A percentile compares a stretch with the other conserved stretches of the same genome.
phyloP scores from a whole-genome alignment of 2,329 filamentous ascomycete genomes.

The Erysiphe pulchra region DNA sequence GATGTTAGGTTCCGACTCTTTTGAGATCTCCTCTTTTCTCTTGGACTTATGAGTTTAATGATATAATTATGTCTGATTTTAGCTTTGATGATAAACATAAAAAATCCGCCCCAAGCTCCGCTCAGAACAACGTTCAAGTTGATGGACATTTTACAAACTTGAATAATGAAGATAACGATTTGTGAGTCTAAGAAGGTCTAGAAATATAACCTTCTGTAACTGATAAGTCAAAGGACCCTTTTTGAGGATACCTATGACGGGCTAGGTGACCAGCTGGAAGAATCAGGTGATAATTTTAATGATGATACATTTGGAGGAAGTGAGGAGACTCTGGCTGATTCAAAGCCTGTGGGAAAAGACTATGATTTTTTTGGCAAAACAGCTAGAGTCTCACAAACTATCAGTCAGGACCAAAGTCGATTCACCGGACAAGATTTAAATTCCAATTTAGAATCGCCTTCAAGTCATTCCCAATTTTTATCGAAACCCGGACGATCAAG shows the following conservation, averaged over 20 bases:
- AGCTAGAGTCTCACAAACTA: constrained; percentile 58
- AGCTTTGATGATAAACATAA: constrained; percentile 22
- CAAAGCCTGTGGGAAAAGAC: constrained; percentile 50
- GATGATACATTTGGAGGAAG: constrained; percentile 69
- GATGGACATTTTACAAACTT: constrained; percentile 45
- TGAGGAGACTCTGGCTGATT: constrained; percentile 16
- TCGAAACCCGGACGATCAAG: constrained; percentile 46
- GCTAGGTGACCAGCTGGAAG: constrained; percentile 69
- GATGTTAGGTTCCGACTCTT: no score
- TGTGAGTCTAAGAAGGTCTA: constrained; percentile 8
- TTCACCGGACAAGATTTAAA: constrained; percentile 50
- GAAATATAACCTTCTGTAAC: not conserved
- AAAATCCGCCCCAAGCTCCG: constrained; percentile 49
- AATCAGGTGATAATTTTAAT: constrained; percentile 84
- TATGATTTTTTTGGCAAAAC: constrained; percentile 95
- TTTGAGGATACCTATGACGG: constrained; percentile 98
- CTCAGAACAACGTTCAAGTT: constrained; percentile 65
- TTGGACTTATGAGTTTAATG: no score
- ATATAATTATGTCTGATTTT: no score
- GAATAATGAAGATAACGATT: constrained; percentile 23
- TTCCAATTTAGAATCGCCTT: constrained; percentile 19
- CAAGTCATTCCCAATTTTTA: constrained; percentile 17
- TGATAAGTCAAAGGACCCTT: constrained; percentile 29
- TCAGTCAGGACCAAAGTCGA: constrained; percentile 75
- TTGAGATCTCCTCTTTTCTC: no score